Percentiles rank a stretch among this genome's conserved stretches.
Evolutionary conservation across 2,329 filamentous ascomycete species (phyloP).

Genomic region (Aurifilum marmelostoma): DNA sequence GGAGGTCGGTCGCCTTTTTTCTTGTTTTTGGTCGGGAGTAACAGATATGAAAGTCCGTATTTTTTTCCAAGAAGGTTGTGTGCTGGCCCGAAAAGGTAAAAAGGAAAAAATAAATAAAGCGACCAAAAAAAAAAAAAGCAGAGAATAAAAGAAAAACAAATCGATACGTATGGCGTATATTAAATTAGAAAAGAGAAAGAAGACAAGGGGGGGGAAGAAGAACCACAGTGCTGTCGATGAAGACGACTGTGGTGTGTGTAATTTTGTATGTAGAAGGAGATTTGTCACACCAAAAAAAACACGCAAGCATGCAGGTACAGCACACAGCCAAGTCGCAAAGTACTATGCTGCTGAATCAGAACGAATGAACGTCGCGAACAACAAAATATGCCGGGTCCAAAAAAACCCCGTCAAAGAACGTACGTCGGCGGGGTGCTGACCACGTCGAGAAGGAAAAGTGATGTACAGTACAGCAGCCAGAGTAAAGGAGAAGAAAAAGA

Average conservation of each 20-base stretch:
- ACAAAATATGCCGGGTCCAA: neutral
- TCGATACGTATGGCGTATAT: neutral
- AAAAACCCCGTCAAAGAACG: neutral
- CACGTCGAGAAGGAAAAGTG: constrained; percentile 1
- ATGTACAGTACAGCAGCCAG: constrained; percentile 11
- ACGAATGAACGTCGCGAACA: neutral
- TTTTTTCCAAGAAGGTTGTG: too few relatives aligned
- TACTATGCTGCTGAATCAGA: too few relatives aligned
- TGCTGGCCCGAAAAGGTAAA: too few relatives aligned
- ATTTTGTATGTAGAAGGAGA: neutral
- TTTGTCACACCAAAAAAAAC: neutral
- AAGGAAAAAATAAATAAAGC: neutral
- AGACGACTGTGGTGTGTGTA: constrained; percentile 26
- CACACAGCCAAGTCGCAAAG: constrained; percentile 5
- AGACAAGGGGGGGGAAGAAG: neutral
- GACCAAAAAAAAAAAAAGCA: neutral
- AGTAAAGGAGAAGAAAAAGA: neutral
- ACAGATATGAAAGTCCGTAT: too few relatives aligned
- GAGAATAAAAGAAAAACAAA: neutral
- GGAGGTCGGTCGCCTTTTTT: neutral
- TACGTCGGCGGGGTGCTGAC: neutral
- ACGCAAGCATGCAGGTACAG: neutral
- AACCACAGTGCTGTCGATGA: constrained; percentile 28
- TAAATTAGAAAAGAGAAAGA: neutral
- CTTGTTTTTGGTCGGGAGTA: neutral